Evolutionary conservation across 176 grass and related monocot species (phyloP), one percentile per base, ranked within the genome.

Genomic region (Avena insularis): DNA sequence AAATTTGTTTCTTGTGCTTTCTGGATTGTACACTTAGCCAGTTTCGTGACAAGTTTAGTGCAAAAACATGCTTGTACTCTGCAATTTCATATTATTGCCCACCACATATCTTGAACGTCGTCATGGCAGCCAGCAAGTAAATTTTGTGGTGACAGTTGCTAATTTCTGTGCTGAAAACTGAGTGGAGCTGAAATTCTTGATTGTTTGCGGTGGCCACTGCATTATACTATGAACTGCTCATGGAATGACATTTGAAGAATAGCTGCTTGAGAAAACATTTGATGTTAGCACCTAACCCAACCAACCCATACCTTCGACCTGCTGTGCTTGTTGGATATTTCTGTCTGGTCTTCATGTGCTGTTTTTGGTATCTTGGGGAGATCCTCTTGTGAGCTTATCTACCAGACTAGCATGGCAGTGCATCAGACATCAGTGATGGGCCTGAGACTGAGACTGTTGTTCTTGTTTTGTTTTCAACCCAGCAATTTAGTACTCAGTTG

Each of bases 371-470:
- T 14, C 8, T 45, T 17, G 20, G 29, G 48, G 23, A 77, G 48
- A 73, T 55, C 5, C 61, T 55, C 50, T 79, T 8, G 2, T 58
- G 15, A 75, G 45, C 17, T 53, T 80, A 67, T 75, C 50, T 57
- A 68, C 25, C 77, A 71, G 70, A 85, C 71, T 19, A 81, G 77
- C 71, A 70, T 8, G 78, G 8, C 50, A 81, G 78, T 64, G 84
- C 16, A 61, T 88, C 21, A 76, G 77, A 71, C 46, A 86, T 68
- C 75, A 31, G 67, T 16, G 62, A 86, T 86, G 75, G 38, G 36
- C 63, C 75, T 45, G 49, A 56, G 49, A 71, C 40, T 43, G 6
- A 53, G 45, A 25, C 67, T 66, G 40, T 77, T 66, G 40, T 77
- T 64, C 60, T 43, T 56, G 72, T 54, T 85, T 85, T 65, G 25